phyloP scores from a whole-genome alignment of 352 stramenopile genomes.

The Lagenidium giganteum region DNA sequence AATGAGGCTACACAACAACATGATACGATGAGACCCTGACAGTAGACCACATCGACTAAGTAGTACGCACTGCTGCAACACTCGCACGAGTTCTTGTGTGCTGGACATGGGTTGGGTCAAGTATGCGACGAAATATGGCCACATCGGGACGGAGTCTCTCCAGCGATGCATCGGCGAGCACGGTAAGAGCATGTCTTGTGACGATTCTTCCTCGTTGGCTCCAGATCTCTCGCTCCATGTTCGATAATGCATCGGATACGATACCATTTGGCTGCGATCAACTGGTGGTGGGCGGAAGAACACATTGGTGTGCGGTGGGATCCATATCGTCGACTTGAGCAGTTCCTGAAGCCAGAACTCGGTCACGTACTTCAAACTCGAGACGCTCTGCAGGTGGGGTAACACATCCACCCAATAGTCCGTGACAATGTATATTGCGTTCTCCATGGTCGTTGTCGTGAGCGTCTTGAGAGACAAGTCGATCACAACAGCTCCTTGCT shows the following conservation, averaged over 20 bases:
- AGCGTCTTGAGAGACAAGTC: neutral
- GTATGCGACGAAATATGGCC: constrained; percentile 57
- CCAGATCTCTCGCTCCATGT: neutral
- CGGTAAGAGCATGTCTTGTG: constrained; percentile 24
- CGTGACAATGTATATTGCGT: constrained; percentile 45
- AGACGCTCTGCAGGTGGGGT: neutral
- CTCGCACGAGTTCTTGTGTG: constrained; percentile 22
- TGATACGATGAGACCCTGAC: constrained; percentile 1
- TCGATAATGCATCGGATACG: constrained; percentile 35
- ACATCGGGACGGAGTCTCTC: constrained; percentile 42
- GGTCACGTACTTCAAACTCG: constrained; percentile 24
- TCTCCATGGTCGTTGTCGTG: too few species aligned
- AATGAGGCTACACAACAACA: constrained; percentile 2
- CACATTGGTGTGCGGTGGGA: constrained; percentile 23
- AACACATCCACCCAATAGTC: constrained; percentile 43
- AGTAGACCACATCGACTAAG: too few species aligned
- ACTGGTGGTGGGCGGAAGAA: constrained; percentile 41
- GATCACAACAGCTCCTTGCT: neutral
- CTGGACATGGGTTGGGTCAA: constrained; percentile 36
- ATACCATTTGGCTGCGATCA: constrained; percentile 9
- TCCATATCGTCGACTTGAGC: constrained; percentile 27
- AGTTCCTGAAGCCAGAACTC: constrained; percentile 52
- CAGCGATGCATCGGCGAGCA: constrained; percentile 33
- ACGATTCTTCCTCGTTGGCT: constrained; percentile 1
- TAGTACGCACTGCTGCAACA: constrained; percentile 41